phyloP scores from a whole-genome alignment of 768 basidiomycete species.

The Phylloporus scabripes region DNA sequence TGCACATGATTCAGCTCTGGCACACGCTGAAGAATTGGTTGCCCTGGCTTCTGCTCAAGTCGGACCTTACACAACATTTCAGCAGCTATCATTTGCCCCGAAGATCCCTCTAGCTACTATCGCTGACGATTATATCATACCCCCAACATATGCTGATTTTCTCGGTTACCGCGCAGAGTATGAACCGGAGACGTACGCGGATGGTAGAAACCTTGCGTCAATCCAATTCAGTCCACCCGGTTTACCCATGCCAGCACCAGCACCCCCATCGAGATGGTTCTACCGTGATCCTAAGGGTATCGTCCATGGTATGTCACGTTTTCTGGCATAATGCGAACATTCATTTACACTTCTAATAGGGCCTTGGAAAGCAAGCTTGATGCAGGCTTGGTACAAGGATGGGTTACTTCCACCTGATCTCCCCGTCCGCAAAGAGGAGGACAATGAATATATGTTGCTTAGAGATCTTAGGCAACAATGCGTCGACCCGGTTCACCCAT shows the following conservation, averaged over 20 bases:
- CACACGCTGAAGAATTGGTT: constrained; percentile 61
- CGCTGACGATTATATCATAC: constrained; percentile 87
- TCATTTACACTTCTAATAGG: constrained; percentile 40
- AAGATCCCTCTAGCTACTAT: constrained; percentile 84
- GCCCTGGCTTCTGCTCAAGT: constrained; percentile 64
- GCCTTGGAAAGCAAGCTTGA: constrained; percentile 81
- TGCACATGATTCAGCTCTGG: constrained; percentile 32
- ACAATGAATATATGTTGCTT: constrained; percentile 58
- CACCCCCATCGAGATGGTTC: constrained; percentile 70
- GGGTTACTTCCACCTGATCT: constrained; percentile 77
- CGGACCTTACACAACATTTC: constrained; percentile 88
- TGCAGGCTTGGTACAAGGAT: constrained; percentile 89
- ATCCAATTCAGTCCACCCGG: constrained; percentile 77
- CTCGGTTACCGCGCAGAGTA: constrained; percentile 59
- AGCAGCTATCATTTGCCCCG: constrained; percentile 81
- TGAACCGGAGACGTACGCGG: constrained; percentile 51
- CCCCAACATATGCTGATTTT: constrained; percentile 82
- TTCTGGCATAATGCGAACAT: not conserved
- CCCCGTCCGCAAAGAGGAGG: constrained; percentile 74
- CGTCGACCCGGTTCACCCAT: constrained; percentile 78
- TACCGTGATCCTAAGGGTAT: constrained; percentile 80
- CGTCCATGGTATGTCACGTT: constrained; percentile 57
- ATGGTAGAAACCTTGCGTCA: constrained; percentile 45
- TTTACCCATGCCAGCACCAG: constrained; percentile 62
- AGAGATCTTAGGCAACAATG: constrained; percentile 73